Evolutionary conservation across 768 basidiomycete species (phyloP), one percentile per base, ranked within the genome.

Genomic region (Kwoniella bestiolae): DNA sequence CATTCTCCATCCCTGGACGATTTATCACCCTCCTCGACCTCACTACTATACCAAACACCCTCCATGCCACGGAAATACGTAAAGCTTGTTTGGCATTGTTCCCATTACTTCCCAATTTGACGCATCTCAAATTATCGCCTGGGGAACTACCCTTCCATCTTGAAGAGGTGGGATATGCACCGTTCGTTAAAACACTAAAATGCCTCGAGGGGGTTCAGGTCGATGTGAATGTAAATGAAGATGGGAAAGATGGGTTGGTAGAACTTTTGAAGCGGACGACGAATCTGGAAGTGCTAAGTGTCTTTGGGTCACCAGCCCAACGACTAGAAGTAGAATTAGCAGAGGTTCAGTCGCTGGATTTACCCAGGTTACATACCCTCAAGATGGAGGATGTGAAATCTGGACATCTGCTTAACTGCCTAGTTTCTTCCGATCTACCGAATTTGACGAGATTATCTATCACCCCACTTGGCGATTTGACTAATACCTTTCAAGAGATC

Each of bases 1-100:
- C 91, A 0, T 90, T 89, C 73, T 94, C 92, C 3, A 86, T 89
- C 0, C 93, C 93, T 1, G 93, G 93, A 29, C 85, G 93, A 76
- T 94, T 91, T 90, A 87, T 95, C 1, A 89, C 88, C 64, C 80
- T 77, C 9, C 83, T 96, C 25, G 89, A 95, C 79, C 82, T 96
- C 5, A 88, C 90, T 4, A 79, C 81, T 23, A 70, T 70, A 1
- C 57, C 69, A 0, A 26, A 35, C 0, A 12, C 5, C 0, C 26
- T 71, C 3, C 73, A 77, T 60, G 45, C 66, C 16, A 63, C 63
- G 9, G 38, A 60, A 9, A 44, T 72, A 0, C 46, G 68, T 12
- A 60, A 56, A 44, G 64, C 63, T 1, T 58, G 49, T 11, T 25
- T 49, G 32, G 60, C 62, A n/a, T 61, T 82, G 44, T 65, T 80